Evolutionary conservation across 805 yeast species (phyloP).

Genomic region (Saturnispora bothae): DNA sequence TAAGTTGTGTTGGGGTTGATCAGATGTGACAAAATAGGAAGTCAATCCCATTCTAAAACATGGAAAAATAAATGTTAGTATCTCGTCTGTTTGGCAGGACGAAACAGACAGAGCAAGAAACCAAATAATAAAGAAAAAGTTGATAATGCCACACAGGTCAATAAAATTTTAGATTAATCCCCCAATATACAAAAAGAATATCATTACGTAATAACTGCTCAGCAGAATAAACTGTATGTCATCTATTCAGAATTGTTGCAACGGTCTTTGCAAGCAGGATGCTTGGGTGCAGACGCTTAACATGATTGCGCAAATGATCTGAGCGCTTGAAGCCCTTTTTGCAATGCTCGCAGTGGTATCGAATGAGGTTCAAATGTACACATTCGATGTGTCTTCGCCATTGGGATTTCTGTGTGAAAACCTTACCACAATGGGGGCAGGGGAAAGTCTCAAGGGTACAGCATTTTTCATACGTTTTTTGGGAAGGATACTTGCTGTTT

Average conservation of each 20-base stretch:
- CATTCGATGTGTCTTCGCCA: slow-evolving; percentile 57
- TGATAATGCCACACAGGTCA: too few relatives aligned
- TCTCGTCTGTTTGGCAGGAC: too few relatives aligned
- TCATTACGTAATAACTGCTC: neutral
- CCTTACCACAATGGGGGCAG: slow-evolving; percentile 27
- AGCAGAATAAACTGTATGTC: neutral
- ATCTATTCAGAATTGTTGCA: neutral
- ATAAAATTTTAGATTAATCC: too few relatives aligned
- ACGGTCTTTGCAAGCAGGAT: too few relatives aligned
- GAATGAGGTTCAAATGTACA: slow-evolving; percentile 44
- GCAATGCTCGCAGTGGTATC: slow-evolving; percentile 47
- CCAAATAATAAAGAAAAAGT: neutral
- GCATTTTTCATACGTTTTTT: neutral
- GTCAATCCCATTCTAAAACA: too few relatives aligned
- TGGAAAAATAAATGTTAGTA: too few relatives aligned
- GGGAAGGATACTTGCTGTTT: too few relatives aligned
- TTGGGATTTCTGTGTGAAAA: slow-evolving; percentile 55
- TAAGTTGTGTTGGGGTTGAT: neutral
- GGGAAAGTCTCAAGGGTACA: slow-evolving; percentile 16
- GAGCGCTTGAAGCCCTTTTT: slow-evolving; percentile 53
- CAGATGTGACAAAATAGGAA: neutral
- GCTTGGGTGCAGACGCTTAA: slow-evolving; percentile 35
- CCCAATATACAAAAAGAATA: too few relatives aligned
- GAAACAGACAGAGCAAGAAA: neutral
- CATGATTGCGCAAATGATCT: slow-evolving; percentile 58